phyloP scores from a whole-genome alignment of 208 protist species.

The Vickermania ingenoplastis region DNA sequence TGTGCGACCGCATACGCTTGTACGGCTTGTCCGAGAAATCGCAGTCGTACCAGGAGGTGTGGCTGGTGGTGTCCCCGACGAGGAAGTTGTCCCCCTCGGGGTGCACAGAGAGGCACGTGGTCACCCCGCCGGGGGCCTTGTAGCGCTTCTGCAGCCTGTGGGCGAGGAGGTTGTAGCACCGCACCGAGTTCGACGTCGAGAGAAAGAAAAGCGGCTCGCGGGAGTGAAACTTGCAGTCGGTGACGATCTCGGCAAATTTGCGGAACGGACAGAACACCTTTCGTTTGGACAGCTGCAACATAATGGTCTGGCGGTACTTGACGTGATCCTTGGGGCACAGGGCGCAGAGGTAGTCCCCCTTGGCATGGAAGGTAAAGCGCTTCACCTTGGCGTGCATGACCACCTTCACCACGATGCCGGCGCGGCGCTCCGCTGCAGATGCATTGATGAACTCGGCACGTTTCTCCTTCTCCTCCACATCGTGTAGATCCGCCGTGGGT shows the following conservation, averaged over 20 bases:
- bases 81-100: conserved; percentile 97
- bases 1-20: conserved; percentile 95
- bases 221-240: conserved; percentile 96
- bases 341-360: conserved; percentile 86
- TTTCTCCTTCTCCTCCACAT: conserved; percentile 80
- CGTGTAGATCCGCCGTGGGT: conserved; percentile 63
- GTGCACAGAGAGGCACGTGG: conserved; percentile 94
- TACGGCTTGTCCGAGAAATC: conserved; percentile 95
- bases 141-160: conserved; percentile 95
- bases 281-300: conserved; percentile 89
- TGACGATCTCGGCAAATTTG: conserved; percentile 86
- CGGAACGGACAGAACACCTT: conserved; percentile 89
- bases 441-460: conserved; percentile 83
- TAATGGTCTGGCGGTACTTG: conserved; percentile 89
- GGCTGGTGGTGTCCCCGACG: conserved; percentile 80
- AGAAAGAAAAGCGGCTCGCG: conserved; percentile 98
- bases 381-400: conserved; percentile 85
- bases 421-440: conserved; percentile 51
- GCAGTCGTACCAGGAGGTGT: conserved; percentile 98
- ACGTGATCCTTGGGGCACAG: conserved; percentile 91
- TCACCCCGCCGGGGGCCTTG: conserved; percentile 74
- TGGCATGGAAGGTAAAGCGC: conserved; percentile 79
- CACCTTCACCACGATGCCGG: conserved; percentile 85
- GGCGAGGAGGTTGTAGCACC: conserved; percentile 97
- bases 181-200: conserved; percentile 89